A percentile compares a stretch with the other conserved stretches of the same genome.
Conservation (phyloP, 2,329 filamentous ascomycete species). For the Colletotrichum australisinense region DNA sequence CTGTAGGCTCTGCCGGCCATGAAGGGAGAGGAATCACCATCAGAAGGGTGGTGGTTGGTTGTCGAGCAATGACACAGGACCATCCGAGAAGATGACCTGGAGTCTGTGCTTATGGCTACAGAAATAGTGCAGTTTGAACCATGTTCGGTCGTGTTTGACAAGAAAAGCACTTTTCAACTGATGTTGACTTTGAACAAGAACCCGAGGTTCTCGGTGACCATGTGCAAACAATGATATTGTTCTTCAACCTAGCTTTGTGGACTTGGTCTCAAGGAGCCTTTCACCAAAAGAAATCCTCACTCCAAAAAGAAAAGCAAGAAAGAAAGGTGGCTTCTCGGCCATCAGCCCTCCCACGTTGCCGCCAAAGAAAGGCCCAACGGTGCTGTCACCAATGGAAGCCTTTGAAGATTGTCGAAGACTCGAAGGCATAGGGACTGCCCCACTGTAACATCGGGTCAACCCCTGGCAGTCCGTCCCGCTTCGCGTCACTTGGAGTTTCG, state of each 20-base stretch:
- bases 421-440: not conserved
- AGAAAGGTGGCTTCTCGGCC: too few species aligned
- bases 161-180: not conserved
- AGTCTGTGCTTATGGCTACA: conserved; percentile 17
- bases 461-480: conserved; percentile 30
- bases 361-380: not conserved
- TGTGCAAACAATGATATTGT: not conserved
- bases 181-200: not conserved
- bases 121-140: not conserved
- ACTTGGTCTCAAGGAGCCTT: not conserved
- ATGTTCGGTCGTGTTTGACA: not conserved
- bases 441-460: conserved; percentile 26
- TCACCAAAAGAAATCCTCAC: not conserved
- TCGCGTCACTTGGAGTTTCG: conserved; percentile 35
- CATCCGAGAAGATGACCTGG: not conserved
- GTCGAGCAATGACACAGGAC: not conserved
- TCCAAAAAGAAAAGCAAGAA: not conserved
- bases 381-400: conserved; percentile 15
- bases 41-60: not conserved
- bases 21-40: not conserved
- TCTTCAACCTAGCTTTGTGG: not conserved
- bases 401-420: not conserved
- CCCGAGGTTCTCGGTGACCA: not conserved
- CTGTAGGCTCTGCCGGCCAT: not conserved
- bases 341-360: too few species aligned